Evolutionary conservation across 768 basidiomycete species (phyloP).

Genomic region (Suillus variegatus): DNA sequence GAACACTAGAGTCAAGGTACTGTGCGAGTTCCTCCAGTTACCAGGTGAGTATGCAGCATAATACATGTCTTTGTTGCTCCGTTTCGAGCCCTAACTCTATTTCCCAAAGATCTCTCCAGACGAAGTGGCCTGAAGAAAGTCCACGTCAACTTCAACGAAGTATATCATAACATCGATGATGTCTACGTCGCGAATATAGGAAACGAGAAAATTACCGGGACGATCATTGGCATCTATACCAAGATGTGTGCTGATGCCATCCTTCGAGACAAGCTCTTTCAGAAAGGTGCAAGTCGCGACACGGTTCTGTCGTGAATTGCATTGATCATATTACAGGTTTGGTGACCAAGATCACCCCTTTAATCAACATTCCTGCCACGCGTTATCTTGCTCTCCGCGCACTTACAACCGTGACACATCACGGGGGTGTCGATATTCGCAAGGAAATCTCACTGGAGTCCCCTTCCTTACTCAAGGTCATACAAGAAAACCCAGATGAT

Average conservation of each 20-base stretch:
- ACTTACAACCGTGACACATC: constrained; percentile 60
- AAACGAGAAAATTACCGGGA: constrained; percentile 53
- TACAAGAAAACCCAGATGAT: constrained; percentile 55
- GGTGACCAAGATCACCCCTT: constrained; percentile 55
- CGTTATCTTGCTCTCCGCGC: constrained; percentile 57
- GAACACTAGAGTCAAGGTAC: constrained; percentile 44
- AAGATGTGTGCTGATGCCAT: constrained; percentile 65
- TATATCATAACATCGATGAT: constrained; percentile 52
- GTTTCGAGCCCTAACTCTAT: constrained; percentile 7
- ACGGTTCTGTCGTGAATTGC: not conserved
- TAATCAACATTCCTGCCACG: constrained; percentile 48
- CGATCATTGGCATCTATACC: constrained; percentile 61
- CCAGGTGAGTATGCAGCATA: constrained; percentile 47
- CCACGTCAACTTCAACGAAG: constrained; percentile 55
- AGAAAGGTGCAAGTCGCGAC: constrained; percentile 43
- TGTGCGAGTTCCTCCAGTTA: constrained; percentile 53
- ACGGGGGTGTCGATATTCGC: constrained; percentile 53
- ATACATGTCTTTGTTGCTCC: not conserved
- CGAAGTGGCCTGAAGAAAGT: constrained; percentile 64
- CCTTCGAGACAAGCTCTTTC: constrained; percentile 58
- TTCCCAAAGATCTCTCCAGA: constrained; percentile 48
- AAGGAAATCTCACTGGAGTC: constrained; percentile 49
- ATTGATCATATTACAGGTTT: constrained; percentile 41
- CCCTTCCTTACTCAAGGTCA: constrained; percentile 42
- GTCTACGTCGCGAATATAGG: constrained; percentile 43